Percentiles rank a stretch among this genome's conserved stretches.
Conservation (phyloP, 2,329 filamentous ascomycete genomes). For the Epichloe gansuensis region DNA sequence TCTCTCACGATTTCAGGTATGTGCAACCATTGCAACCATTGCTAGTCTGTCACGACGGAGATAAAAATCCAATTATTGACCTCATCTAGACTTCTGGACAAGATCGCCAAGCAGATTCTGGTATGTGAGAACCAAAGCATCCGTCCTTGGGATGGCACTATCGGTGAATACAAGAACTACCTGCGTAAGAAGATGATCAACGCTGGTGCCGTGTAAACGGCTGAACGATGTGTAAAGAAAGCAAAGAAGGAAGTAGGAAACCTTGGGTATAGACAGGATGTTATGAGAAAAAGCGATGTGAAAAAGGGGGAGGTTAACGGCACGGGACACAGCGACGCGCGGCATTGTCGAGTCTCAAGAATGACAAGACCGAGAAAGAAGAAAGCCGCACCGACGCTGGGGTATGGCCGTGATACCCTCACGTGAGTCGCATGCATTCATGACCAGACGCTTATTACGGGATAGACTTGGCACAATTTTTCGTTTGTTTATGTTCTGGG, state of each 20-base stretch:
- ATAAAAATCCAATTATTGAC: constrained; percentile 9
- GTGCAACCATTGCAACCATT: constrained; percentile 16
- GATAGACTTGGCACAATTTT: constrained; percentile 21
- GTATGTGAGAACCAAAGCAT: constrained; percentile 98
- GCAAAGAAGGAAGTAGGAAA: background rate
- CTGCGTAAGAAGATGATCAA: constrained; percentile 98
- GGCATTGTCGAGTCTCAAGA: constrained; percentile 10
- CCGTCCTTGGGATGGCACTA: constrained; percentile 74
- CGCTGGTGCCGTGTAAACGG: constrained; percentile 67
- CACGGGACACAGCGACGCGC: constrained; percentile 7
- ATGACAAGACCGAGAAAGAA: constrained; percentile 4
- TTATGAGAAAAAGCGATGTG: constrained; percentile 4
- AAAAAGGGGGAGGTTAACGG: constrained; percentile 8
- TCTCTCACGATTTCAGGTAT: constrained; percentile 98
- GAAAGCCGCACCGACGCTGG: constrained; percentile 16
- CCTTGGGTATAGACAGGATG: constrained; percentile 12
- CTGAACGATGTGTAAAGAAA: constrained; percentile 1
- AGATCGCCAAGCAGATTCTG: constrained; percentile 99
- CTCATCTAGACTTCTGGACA: constrained; percentile 70
- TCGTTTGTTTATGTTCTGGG: constrained; percentile 3
- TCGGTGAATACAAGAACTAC: constrained; percentile 95
- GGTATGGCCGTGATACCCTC: constrained; percentile 18
- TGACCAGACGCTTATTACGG: constrained; percentile 14
- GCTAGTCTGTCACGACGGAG: background rate
- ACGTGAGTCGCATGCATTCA: constrained; percentile 15